Evolutionary conservation across 2,329 filamentous ascomycete genomes (phyloP).

Genomic region (Aspergillus chevalieri): DNA sequence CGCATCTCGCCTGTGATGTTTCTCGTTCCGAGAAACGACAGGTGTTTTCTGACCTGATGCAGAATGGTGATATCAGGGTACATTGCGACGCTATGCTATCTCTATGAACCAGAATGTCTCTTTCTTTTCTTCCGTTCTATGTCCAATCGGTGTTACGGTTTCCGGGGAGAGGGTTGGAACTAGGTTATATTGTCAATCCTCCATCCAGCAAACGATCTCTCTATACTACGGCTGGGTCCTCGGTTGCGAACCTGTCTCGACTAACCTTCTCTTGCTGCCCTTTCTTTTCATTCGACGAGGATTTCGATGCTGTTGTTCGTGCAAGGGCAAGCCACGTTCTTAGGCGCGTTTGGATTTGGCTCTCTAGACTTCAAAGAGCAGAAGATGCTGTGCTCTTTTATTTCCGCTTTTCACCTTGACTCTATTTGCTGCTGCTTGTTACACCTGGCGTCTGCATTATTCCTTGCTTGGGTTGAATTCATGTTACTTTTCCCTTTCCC

Average conservation of each 20-base stretch:
- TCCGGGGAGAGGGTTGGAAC: not conserved
- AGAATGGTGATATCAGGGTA: not conserved
- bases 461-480: constrained; percentile 22
- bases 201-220: constrained; percentile 11
- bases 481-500: constrained; percentile 13
- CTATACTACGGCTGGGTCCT: not conserved
- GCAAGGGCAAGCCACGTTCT: constrained; percentile 12
- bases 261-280: not conserved
- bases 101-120: not conserved
- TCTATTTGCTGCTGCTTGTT: constrained; percentile 23
- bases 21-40: not conserved
- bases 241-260: constrained; percentile 1
- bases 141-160: not conserved
- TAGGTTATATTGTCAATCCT: constrained; percentile 9
- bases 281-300: not conserved
- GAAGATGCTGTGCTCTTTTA: constrained; percentile 18
- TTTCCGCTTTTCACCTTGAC: constrained; percentile 18
- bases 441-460: constrained; percentile 30
- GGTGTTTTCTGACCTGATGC: not conserved
- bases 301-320: constrained; percentile 7
- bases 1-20: not conserved
- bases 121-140: not conserved
- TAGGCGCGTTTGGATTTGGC: constrained; percentile 22
- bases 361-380: constrained; percentile 25
- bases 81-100: not conserved